Evolutionary conservation across 78 protist species (phyloP).

Genomic region (Speleostelium caveatum): DNA sequence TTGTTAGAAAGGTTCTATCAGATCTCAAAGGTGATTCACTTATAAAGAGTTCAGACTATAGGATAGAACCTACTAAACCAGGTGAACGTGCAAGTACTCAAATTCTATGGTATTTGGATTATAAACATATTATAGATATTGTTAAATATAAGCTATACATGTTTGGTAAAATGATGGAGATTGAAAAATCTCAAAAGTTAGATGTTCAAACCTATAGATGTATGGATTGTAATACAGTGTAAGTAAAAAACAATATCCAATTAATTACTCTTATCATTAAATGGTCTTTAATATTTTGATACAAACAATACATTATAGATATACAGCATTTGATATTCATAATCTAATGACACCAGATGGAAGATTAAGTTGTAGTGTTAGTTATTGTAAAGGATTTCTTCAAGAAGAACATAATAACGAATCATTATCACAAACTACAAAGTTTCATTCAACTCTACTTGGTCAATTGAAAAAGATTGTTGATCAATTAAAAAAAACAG

Average conservation of each 20-base stretch:
- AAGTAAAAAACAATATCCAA: not conserved
- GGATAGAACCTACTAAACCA: conserved; percentile 50
- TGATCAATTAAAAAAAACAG: conserved; percentile 67
- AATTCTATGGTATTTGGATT: conserved; percentile 64
- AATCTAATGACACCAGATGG: conserved; percentile 41
- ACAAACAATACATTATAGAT: not conserved
- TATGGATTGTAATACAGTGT: conserved; percentile 2
- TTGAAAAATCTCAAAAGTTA: conserved; percentile 13
- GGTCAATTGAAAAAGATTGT: conserved; percentile 42
- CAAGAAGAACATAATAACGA: conserved; percentile 32
- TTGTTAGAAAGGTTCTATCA: conserved; percentile 31
- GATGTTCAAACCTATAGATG: conserved; percentile 58
- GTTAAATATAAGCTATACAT: conserved; percentile 35
- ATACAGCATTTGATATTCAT: conserved; percentile 46
- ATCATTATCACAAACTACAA: not conserved
- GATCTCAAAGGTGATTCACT: conserved; percentile 38
- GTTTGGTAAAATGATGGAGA: conserved; percentile 43
- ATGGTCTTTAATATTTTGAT: not conserved
- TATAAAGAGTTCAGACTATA: conserved; percentile 31
- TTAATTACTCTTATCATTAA: not conserved
- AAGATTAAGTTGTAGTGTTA: conserved; percentile 4
- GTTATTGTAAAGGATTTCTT: conserved; percentile 20
- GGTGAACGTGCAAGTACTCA: conserved; percentile 22
- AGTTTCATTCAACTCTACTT: conserved; percentile 7
- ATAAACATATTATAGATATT: conserved; percentile 39